Evolutionary conservation across 2,329 filamentous ascomycete genomes (phyloP).

Genomic region (Trichoderma atrobrunneum): DNA sequence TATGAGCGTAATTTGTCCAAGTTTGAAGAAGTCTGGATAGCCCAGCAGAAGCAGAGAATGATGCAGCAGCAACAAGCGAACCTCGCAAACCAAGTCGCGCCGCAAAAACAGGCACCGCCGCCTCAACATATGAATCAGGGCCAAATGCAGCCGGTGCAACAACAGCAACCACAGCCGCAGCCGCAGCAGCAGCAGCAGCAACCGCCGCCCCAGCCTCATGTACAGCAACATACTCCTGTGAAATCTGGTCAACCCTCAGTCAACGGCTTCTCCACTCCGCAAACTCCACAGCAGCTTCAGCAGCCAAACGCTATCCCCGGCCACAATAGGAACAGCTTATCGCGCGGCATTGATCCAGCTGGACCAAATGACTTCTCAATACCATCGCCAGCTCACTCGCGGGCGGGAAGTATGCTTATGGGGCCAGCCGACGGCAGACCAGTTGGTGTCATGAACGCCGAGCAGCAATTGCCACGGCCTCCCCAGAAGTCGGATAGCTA

Average conservation of each 20-base stretch:
- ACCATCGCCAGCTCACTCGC: slow-evolving; percentile 44
- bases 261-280: slow-evolving; percentile 39
- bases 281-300: slow-evolving; percentile 26
- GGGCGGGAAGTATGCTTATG: slow-evolving; percentile 42
- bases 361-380: slow-evolving; percentile 41
- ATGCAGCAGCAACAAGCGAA: slow-evolving; percentile 43
- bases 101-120: slow-evolving; percentile 37
- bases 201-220: slow-evolving; percentile 21
- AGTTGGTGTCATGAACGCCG: slow-evolving; percentile 24
- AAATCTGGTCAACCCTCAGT: slow-evolving; percentile 39
- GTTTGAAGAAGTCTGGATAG: slow-evolving; percentile 70
- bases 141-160: slow-evolving; percentile 37
- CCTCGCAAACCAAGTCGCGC: slow-evolving; percentile 29
- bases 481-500: slow-evolving; percentile 52
- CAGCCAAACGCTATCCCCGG: slow-evolving; percentile 3
- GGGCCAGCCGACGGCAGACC: slow-evolving; percentile 36
- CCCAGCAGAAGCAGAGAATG: slow-evolving; percentile 53
- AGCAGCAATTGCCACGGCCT: slow-evolving; percentile 38
- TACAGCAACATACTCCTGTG: slow-evolving; percentile 39
- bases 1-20: slow-evolving; percentile 73
- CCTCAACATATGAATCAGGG: slow-evolving; percentile 30
- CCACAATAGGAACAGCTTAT: slow-evolving; percentile 25
- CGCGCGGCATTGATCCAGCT: slow-evolving; percentile 47
- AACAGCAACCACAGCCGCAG: slow-evolving; percentile 29
- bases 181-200: slow-evolving; percentile 24